Conservation (phyloP, 2,329 filamentous ascomycete genomes). For the Cadophora sp. region DNA sequence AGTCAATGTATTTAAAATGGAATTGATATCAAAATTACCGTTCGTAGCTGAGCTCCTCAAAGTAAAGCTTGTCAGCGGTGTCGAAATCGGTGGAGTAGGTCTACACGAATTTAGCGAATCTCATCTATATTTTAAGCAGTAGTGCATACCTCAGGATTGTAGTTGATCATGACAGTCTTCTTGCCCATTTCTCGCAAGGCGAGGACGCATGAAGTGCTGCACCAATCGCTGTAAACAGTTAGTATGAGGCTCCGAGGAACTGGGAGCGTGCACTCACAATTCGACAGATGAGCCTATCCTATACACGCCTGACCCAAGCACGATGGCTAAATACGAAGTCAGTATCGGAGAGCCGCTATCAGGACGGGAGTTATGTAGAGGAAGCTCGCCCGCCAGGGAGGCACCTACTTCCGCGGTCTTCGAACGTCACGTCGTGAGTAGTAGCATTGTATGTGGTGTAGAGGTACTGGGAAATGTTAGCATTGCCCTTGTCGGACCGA, state of each 20-base stretch:
- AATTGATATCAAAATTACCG: neutral
- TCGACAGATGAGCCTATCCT: slow-evolving; percentile 97
- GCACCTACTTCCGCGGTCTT: slow-evolving; percentile 73
- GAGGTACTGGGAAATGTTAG: neutral
- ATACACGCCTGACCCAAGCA: slow-evolving; percentile 95
- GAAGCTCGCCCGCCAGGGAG: too few relatives aligned
- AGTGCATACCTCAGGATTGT: slow-evolving; percentile 48
- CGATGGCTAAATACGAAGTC: slow-evolving; percentile 52
- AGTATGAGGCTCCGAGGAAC: too few relatives aligned
- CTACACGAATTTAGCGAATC: slow-evolving; percentile 51
- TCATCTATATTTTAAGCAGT: too few relatives aligned
- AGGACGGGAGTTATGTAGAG: too few relatives aligned
- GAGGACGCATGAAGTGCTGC: slow-evolving; percentile 87
- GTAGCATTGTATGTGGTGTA: slow-evolving; percentile 98
- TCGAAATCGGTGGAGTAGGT: slow-evolving; percentile 88
- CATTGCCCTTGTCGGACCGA: neutral
- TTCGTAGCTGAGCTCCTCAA: slow-evolving; percentile 96
- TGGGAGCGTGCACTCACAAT: too few relatives aligned
- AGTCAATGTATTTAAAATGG: neutral
- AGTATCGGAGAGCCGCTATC: too few relatives aligned
- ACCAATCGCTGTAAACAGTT: too few relatives aligned
- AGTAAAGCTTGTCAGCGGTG: slow-evolving; percentile 89
- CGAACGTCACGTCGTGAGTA: slow-evolving; percentile 90
- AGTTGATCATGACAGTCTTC: slow-evolving; percentile 97
- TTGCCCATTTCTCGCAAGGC: slow-evolving; percentile 86